Evolutionary conservation across 2,329 filamentous ascomycete genomes (phyloP).

Genomic region (Tolypocladium guangdongense): DNA sequence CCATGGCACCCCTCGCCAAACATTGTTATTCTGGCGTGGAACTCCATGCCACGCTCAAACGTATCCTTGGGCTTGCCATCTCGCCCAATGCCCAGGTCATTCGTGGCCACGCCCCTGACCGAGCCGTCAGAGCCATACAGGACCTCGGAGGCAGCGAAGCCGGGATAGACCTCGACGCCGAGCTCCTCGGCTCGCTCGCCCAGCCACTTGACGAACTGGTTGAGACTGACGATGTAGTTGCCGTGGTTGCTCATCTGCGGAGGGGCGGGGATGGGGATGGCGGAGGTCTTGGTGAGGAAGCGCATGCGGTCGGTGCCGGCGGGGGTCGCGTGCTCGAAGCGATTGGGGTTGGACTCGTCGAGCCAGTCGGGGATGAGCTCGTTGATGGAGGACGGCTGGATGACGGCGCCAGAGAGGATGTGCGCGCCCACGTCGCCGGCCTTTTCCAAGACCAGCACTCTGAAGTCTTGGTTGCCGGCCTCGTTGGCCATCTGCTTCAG

Average conservation of each 20-base stretch:
- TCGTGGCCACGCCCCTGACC: conserved; percentile 89
- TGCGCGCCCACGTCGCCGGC: conserved; percentile 91
- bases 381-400: conserved; percentile 78
- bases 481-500: conserved; percentile 93
- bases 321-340: conserved; percentile 80
- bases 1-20: conserved; percentile 95
- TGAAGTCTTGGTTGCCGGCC: conserved; percentile 89
- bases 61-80: conserved; percentile 77
- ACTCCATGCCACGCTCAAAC: conserved; percentile 97
- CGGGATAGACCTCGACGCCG: conserved; percentile 91
- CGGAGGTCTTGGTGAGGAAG: conserved; percentile 72
- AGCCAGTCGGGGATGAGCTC: conserved; percentile 94
- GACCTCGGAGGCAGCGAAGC: conserved; percentile 89
- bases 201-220: conserved; percentile 91
- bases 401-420: conserved; percentile 90
- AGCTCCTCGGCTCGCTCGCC: conserved; percentile 93
- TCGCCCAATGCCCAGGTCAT: conserved; percentile 77
- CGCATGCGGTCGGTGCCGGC: conserved; percentile 82
- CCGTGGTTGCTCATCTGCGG: conserved; percentile 98
- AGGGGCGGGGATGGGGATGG: conserved; percentile 75
- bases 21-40: conserved; percentile 82
- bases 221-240: conserved; percentile 94
- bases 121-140: conserved; percentile 79
- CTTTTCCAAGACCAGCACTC: conserved; percentile 88
- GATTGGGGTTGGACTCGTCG: conserved; percentile 72